Conservation (phyloP, 345 rosid species). For the Euclidium syriacum region DNA sequence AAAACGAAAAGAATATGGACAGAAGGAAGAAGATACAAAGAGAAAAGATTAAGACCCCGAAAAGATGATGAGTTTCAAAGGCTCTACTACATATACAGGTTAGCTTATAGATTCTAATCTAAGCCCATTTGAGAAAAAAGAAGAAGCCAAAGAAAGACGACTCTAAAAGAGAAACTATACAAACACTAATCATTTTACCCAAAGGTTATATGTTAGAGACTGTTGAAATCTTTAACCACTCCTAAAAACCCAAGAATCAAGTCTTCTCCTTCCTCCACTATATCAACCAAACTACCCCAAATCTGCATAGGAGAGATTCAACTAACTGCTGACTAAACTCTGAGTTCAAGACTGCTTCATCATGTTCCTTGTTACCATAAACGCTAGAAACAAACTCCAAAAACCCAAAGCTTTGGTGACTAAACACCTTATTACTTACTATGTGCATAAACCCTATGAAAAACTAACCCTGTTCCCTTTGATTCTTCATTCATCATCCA, state of each 20-base stretch:
- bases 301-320: constrained; percentile 12
- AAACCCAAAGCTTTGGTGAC: constrained; percentile 32
- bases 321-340: constrained; percentile 36
- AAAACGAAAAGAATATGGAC: constrained; percentile 16
- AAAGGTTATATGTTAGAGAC: constrained; percentile 24
- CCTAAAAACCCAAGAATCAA: constrained; percentile 28
- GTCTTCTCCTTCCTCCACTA: constrained; percentile 16
- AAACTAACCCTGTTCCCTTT: constrained; percentile 32
- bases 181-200: constrained; percentile 21
- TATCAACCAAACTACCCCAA: constrained; percentile 13
- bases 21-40: constrained; percentile 5
- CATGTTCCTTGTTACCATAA: constrained; percentile 25
- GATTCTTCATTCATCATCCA: constrained; percentile 50
- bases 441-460: constrained; percentile 58
- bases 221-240: constrained; percentile 14
- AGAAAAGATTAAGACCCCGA: not conserved
- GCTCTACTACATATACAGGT: constrained; percentile 34
- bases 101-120: constrained; percentile 25
- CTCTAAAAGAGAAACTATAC: constrained; percentile 28
- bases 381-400: constrained; percentile 31
- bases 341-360: constrained; percentile 30
- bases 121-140: constrained; percentile 28
- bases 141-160: constrained; percentile 18
- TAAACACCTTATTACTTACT: constrained; percentile 46
- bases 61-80: constrained; percentile 19